A percentile compares a stretch with the other conserved stretches of the same genome.
These are phyloP conservation scores for Talaromyces sp. DNA, from an alignment of 2,329 filamentous ascomycete genomes.

Conservation along the genomic window DNA sequence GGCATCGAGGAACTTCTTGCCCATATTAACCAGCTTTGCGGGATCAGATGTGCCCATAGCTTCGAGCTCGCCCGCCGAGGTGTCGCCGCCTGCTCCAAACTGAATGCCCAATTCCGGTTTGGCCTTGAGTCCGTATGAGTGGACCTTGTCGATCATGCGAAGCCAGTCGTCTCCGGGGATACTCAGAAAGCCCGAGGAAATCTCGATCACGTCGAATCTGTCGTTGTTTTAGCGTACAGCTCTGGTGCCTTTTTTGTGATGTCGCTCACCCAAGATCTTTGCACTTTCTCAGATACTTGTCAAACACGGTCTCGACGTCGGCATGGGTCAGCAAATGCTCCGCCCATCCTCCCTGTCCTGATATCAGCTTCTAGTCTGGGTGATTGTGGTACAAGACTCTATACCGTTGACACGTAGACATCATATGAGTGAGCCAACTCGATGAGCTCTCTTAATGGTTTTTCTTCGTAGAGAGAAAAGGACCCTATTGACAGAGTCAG, in stretches of 20 bases:
- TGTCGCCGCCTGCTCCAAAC: slow-evolving; percentile 54
- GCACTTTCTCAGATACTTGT: slow-evolving; percentile 49
- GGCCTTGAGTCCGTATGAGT: slow-evolving; percentile 45
- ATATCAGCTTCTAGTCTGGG: background rate
- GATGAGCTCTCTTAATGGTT: slow-evolving; percentile 41
- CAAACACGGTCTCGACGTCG: slow-evolving; percentile 41
- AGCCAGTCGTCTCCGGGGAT: slow-evolving; percentile 52
- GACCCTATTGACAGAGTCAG: slow-evolving; percentile 29
- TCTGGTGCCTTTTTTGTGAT: background rate
- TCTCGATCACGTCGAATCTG: slow-evolving; percentile 51
- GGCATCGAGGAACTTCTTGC: slow-evolving; percentile 45
- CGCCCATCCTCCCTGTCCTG: slow-evolving; percentile 47
- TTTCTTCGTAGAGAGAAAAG: slow-evolving; percentile 48
- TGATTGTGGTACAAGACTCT: background rate
- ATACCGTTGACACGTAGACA: slow-evolving; percentile 51
- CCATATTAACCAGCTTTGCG: slow-evolving; percentile 45
- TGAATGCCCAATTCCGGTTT: slow-evolving; percentile 55
- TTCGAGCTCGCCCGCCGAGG: slow-evolving; percentile 42
- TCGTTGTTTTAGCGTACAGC: background rate
- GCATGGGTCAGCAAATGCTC: slow-evolving; percentile 50
- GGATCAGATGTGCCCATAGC: slow-evolving; percentile 47
- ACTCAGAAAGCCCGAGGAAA: slow-evolving; percentile 51
- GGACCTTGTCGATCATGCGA: slow-evolving; percentile 46
- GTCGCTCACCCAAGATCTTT: slow-evolving; percentile 43
- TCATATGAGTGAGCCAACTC: slow-evolving; percentile 46